Percentiles rank a stretch among this genome's conserved stretches.
phyloP scores from a whole-genome alignment of 169 alveolate species.

The Neospora caninum region DNA sequence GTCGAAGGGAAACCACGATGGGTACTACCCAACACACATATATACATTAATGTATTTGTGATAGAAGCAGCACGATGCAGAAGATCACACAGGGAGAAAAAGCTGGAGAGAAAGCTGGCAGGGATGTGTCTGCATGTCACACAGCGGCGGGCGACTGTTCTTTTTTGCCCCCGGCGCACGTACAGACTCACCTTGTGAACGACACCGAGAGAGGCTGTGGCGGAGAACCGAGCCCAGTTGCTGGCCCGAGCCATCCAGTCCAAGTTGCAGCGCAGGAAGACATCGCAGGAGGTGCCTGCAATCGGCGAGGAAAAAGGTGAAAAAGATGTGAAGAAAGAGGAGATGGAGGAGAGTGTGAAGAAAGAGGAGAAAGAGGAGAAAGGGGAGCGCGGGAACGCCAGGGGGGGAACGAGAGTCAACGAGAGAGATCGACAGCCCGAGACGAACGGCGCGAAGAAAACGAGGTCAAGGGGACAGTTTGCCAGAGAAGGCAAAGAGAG shows the following conservation, averaged over 20 bases:
- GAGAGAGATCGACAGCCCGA: background rate
- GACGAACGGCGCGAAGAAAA: background rate
- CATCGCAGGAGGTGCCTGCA: slow-evolving; percentile 97
- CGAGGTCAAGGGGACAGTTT: background rate
- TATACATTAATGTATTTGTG: too few relatives aligned
- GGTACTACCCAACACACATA: too few relatives aligned
- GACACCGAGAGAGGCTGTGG: slow-evolving; percentile 98
- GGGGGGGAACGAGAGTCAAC: background rate
- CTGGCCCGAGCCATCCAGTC: slow-evolving; percentile 96
- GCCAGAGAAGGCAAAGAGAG: background rate
- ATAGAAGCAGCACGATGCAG: too few relatives aligned
- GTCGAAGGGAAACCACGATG: too few relatives aligned
- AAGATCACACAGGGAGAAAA: background rate
- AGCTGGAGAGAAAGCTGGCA: background rate
- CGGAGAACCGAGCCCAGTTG: slow-evolving; percentile 97
- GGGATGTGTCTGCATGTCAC: background rate
- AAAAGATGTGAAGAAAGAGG: slow-evolving; percentile 72
- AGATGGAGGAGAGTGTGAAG: background rate
- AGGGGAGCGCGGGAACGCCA: background rate
- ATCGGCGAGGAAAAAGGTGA: slow-evolving; percentile 80
- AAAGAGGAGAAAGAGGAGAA: too few relatives aligned
- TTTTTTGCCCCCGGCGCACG: too few relatives aligned
- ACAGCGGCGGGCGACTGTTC: too few relatives aligned
- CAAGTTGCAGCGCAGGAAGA: slow-evolving; percentile 92
- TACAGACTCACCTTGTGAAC: slow-evolving; percentile 86